Evolutionary conservation across 78 protist genomes (phyloP).

Genomic region (Bodo saltans): DNA sequence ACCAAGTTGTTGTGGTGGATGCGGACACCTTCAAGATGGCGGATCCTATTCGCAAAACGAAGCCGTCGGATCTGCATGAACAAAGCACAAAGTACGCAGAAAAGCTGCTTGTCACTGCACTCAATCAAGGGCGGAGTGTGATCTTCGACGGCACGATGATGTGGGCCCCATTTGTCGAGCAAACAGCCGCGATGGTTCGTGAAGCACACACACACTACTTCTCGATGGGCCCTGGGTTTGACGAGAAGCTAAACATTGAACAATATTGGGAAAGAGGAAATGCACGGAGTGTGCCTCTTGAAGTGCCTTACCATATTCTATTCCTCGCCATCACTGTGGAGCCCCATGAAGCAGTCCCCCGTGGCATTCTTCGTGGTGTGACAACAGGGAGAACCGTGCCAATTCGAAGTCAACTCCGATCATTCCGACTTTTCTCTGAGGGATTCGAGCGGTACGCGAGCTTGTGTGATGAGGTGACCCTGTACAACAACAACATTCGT

Average conservation of each 20-base stretch:
- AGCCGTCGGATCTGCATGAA: background rate
- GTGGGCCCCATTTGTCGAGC: constrained; percentile 25
- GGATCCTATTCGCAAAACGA: background rate
- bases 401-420: background rate
- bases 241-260: background rate
- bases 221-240: background rate
- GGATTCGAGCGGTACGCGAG: background rate
- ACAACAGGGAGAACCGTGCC: background rate
- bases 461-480: background rate
- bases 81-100: background rate
- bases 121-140: background rate
- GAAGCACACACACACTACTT: background rate
- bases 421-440: background rate
- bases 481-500: background rate
- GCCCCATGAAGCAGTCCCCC: background rate
- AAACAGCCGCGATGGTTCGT: background rate
- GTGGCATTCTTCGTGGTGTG: background rate
- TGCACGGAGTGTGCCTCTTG: background rate
- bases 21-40: background rate
- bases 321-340: background rate
- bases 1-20: background rate
- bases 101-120: background rate
- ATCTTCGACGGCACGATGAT: constrained; percentile 13
- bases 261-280: background rate
- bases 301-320: background rate